Conservation (phyloP, 352 stramenopile species). For the Globisporangium acanthophoron region DNA sequence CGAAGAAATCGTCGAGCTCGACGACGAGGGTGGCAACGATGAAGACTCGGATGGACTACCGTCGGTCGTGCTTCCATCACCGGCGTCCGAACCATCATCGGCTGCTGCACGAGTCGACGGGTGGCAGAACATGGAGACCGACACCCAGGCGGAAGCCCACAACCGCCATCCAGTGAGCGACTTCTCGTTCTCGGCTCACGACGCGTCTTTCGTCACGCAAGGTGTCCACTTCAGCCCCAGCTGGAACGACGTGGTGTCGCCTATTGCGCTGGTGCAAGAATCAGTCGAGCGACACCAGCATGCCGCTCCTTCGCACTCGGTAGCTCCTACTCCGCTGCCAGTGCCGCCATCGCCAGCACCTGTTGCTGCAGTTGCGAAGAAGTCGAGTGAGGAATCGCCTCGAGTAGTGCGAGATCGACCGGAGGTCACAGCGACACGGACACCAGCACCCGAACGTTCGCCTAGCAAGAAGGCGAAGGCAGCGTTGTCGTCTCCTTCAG, state of each 20-base stretch:
- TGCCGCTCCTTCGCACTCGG: neutral
- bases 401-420: neutral
- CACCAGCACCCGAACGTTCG: neutral
- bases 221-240: constrained; percentile 10
- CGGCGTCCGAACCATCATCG: neutral
- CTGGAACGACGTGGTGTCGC: constrained; percentile 8
- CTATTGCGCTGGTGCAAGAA: neutral
- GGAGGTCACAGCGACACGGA: neutral
- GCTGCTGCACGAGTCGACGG: neutral
- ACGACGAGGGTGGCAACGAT: neutral
- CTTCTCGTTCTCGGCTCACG: constrained; percentile 12
- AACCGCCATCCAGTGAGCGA: neutral
- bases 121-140: neutral
- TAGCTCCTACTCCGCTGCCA: neutral
- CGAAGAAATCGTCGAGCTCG: constrained; percentile 7
- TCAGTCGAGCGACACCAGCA: neutral
- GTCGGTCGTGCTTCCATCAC: neutral
- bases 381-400: neutral
- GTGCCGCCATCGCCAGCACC: neutral
- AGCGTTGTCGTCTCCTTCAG: constrained; percentile 7
- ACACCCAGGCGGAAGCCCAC: constrained; percentile 6
- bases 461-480: neutral
- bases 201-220: constrained; percentile 11
- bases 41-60: neutral
- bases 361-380: neutral